A percentile compares a stretch with the other conserved stretches of the same genome.
Evolutionary conservation across 148 eudicot species (phyloP).

Genomic region (Arbutus unedo): DNA sequence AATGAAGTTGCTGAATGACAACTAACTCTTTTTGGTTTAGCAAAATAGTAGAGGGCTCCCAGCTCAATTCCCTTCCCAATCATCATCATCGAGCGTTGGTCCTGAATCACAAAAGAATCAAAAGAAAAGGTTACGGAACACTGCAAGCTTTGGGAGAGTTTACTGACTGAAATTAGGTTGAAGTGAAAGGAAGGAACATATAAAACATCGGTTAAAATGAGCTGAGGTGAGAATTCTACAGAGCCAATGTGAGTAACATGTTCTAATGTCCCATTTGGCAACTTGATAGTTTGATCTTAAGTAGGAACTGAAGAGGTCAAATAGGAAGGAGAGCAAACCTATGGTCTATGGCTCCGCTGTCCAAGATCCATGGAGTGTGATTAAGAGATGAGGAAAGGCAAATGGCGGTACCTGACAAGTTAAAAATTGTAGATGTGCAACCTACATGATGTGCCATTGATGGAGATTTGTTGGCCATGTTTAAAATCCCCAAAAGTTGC

Average conservation of each 20-base stretch:
- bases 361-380: neutral
- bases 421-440: neutral
- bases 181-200: neutral
- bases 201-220: neutral
- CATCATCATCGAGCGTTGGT: conserved; percentile 18
- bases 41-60: conserved; percentile 4
- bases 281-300: neutral
- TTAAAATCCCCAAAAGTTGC: neutral
- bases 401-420: neutral
- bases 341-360: neutral
- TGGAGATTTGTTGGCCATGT: neutral
- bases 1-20: neutral
- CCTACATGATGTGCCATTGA: neutral
- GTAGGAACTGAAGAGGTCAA: neutral
- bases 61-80: conserved; percentile 16
- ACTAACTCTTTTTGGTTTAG: neutral
- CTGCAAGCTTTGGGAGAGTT: neutral
- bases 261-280: neutral
- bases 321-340: neutral
- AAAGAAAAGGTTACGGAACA: neutral
- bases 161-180: neutral
- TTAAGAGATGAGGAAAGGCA: neutral
- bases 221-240: neutral
- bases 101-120: neutral
- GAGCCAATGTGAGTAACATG: neutral